Evolutionary conservation across 2,329 filamentous ascomycete genomes (phyloP), one percentile per base, ranked within the genome.

Genomic region (Fusarium haematococcum): DNA sequence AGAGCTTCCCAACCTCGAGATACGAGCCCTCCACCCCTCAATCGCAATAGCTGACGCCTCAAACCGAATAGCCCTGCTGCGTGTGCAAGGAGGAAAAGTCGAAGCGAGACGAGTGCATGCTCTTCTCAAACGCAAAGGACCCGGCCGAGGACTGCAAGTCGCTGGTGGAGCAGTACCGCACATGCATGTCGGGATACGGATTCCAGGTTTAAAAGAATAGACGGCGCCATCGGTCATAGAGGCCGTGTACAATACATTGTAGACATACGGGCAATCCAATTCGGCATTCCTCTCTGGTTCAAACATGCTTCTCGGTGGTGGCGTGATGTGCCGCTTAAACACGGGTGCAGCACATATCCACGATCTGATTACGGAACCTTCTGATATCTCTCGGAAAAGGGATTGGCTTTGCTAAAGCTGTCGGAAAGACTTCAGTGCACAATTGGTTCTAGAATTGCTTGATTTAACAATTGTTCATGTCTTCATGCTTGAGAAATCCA

Each of bases 21-120:
- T 6, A 52, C 41, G 18, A 33, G 30, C 59, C 69, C 79, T 54
- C 81, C 10, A 9, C 81, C 20, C 23, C 50, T 48, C 70, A 70
- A 73, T 70, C 56, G 50, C 56, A 18, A 57, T 69, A 20, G 4
- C 72, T 75, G 30, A 76, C 61, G 41, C 14, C 23, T 30, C 2
- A 6, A 11, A 5, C 6, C n/a, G 1, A 32, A 52, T 80, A 98
- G 95, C 96, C 96, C 50, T 98, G 97, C 90, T 98, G 97, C 83
- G 97, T 98, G 33, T 99, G 97, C 91, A 98, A 95, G 82, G 91
- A 97, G 52, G 95, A 99, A 84, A 99, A 99, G 85, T 88, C 94
- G 43, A 90, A 90, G 78, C 94, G 97, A 74, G 97, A 99, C 86
- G 95, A 99, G 85, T 99, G 97, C 88, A 98, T 99, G 96, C 93